Base-by-base conservation (phyloP, 805 yeast genomes). In the Teunomyces aglyptinius region DNA sequence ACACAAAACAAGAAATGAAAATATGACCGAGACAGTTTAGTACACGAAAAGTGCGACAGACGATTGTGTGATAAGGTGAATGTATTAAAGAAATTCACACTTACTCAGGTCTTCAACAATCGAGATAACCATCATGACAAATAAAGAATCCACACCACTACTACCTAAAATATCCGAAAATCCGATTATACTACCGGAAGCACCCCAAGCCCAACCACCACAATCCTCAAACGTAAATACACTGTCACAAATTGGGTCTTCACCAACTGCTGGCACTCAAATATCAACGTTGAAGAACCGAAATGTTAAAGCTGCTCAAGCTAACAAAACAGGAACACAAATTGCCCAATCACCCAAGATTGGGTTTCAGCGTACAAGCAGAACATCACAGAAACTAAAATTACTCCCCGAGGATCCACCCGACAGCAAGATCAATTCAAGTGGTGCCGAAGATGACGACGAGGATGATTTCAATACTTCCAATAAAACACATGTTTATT, bases 341-440 rank as follows among this genome's bases (percentile, higher is more conserved):
- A 57, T 68, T 36, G 53, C 68, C 24, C 69, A 65, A 44, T 69
- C 62, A 63, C 70, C 61, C 51, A 81, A 80, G 48, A 75, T 83
- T 43, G 89, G 86, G 1, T 82, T 89, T 4, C 92, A 86, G 58
- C 73, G 95, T 63, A 78, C 86, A 1, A 82, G 89, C 28, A 75
- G 90, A 57, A 83, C 89, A 0, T 77, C 86, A 0, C 91, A 85
- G 58, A 86, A 85, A 62, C 68, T 86, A 47, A 85, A 85, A 58
- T 67, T 86, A 12, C 67, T 86, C 31, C 95, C 94, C 0, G 86
- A 81, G 45, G 81, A 80, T 19, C 78, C 55, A 47, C 71, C 50
- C 3, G 43, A 45, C 26, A 36, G 35, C 24, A 35, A 38, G 24
- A 32, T 48, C 16, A 31, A 43, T 22, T 26, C 38, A 4, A 34